Percentiles rank a stretch among this genome's conserved stretches.
phyloP scores from a whole-genome alignment of 1,139 yeast genomes.

The Arxiozyma telluris region DNA sequence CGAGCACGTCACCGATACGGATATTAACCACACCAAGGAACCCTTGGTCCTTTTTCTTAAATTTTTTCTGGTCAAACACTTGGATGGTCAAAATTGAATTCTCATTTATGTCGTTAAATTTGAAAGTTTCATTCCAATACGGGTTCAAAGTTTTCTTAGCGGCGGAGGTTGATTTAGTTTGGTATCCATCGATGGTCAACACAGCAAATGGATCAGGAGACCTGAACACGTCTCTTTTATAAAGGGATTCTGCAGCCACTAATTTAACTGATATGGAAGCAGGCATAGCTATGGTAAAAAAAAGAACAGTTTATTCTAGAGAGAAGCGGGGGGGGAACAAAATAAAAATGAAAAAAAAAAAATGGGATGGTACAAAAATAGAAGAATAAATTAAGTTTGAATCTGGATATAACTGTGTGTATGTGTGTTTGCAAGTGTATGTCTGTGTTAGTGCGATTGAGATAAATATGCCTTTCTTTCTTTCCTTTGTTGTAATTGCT shows the following conservation, averaged over 20 bases:
- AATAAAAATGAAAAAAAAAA: no score
- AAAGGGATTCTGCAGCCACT: slow-evolving; percentile 92
- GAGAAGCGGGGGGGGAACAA: neutral
- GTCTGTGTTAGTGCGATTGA: neutral
- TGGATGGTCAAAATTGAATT: slow-evolving; percentile 85
- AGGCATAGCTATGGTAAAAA: neutral
- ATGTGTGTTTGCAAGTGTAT: no score
- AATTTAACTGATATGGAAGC: slow-evolving; percentile 46
- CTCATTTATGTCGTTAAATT: slow-evolving; percentile 60
- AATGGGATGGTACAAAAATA: neutral
- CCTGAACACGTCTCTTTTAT: slow-evolving; percentile 89
- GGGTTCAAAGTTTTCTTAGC: slow-evolving; percentile 93
- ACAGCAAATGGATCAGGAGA: slow-evolving; percentile 98
- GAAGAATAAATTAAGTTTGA: neutral
- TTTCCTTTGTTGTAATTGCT: no score
- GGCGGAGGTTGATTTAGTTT: slow-evolving; percentile 88
- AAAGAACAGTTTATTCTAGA: neutral
- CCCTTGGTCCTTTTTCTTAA: slow-evolving; percentile 98
- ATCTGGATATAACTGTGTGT: no score
- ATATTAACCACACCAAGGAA: slow-evolving; percentile 93
- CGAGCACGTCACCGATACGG: slow-evolving; percentile 81
- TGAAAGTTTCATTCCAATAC: slow-evolving; percentile 92
- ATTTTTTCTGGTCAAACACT: slow-evolving; percentile 93
- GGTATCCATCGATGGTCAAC: slow-evolving; percentile 91
- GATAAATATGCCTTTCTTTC: no score